Evolutionary conservation across 1,139 yeast species (phyloP).

Genomic region (Kodamaea derodonti): DNA sequence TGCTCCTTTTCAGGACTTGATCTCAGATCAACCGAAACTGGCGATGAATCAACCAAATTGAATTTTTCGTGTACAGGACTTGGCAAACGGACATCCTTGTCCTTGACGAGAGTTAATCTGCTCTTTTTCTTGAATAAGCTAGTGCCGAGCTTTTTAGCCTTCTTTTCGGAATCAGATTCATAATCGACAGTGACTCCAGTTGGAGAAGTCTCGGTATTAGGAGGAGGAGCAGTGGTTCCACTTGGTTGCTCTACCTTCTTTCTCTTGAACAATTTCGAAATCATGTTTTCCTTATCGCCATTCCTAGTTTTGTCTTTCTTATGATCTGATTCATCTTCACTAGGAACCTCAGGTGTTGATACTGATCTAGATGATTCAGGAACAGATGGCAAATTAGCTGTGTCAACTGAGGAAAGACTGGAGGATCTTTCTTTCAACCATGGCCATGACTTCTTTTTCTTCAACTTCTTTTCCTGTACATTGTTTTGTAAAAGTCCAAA

Average conservation of each 20-base stretch:
- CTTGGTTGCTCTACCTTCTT: conserved; percentile 14
- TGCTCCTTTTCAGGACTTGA: conserved; percentile 1
- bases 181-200: conserved; percentile 26
- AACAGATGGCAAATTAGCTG: conserved; percentile 18
- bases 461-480: conserved; percentile 17
- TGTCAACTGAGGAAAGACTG: conserved; percentile 27
- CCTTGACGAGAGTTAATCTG: conserved; percentile 8
- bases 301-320: conserved; percentile 1
- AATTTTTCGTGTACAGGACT: conserved; percentile 7
- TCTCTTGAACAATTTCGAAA: conserved; percentile 43
- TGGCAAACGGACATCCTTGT: not conserved
- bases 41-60: conserved; percentile 4
- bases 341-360: conserved; percentile 23
- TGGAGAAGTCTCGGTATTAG: conserved; percentile 10
- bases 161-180: conserved; percentile 26
- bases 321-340: not conserved
- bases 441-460: conserved; percentile 39
- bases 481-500: conserved; percentile 20
- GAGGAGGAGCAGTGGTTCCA: conserved; percentile 10
- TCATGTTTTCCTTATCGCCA: conserved; percentile 37
- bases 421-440: conserved; percentile 38
- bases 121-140: conserved; percentile 27
- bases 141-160: conserved; percentile 14
- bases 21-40: conserved; percentile 6
- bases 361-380: conserved; percentile 27